Conservation (phyloP, 2,329 filamentous ascomycete species). For the Trichoderma semiorbis region DNA sequence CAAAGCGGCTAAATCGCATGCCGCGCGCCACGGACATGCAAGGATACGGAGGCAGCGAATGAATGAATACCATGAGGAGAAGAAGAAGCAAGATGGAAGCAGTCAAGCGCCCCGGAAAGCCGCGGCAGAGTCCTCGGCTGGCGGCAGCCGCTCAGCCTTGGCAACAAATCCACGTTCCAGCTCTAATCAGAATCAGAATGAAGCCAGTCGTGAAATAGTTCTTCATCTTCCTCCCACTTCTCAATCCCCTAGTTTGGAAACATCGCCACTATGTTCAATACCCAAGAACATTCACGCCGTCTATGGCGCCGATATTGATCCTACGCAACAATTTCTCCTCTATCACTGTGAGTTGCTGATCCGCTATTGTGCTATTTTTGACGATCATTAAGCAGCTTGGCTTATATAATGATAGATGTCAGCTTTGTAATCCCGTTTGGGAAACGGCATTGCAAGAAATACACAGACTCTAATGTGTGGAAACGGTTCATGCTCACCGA, state of each 20-base stretch:
- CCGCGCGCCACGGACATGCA: slow-evolving; percentile 9
- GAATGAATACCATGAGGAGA: neutral
- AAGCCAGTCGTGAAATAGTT: neutral
- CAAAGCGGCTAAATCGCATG: slow-evolving; percentile 8
- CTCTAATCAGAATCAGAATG: neutral
- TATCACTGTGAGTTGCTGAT: neutral
- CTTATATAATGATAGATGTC: neutral
- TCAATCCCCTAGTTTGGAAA: neutral
- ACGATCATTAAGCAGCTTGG: neutral
- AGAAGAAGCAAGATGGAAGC: neutral
- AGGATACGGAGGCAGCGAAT: slow-evolving; percentile 5
- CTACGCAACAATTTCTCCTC: neutral
- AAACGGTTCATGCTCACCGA: slow-evolving; percentile 7
- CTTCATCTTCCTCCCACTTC: neutral
- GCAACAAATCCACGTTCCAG: neutral
- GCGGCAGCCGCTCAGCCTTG: neutral
- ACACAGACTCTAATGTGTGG: slow-evolving; percentile 9
- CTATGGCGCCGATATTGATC: neutral
- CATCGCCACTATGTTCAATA: neutral
- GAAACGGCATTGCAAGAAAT: slow-evolving; percentile 1
- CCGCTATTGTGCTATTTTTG: neutral
- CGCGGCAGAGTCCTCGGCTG: neutral
- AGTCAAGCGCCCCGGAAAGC: neutral
- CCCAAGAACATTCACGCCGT: neutral
- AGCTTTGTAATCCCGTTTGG: neutral